Evolutionary conservation across 2,329 filamentous ascomycete species (phyloP).

Genomic region (Diaporthe helianthi): DNA sequence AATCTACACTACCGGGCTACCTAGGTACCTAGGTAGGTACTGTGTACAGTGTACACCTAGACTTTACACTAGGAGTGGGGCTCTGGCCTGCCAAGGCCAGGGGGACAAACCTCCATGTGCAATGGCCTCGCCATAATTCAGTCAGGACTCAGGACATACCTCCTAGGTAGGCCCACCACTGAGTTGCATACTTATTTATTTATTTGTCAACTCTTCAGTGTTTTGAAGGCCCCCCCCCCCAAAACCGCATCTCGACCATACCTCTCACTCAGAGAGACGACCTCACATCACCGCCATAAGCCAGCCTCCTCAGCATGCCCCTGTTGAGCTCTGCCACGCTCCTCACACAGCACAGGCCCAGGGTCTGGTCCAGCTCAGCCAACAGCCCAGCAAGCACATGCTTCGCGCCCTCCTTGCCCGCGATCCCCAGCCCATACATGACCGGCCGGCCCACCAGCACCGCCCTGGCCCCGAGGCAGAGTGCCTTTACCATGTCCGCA

Average conservation of each 20-base stretch:
- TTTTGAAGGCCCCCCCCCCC: too few species aligned
- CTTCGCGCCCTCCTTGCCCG: conserved; percentile 61
- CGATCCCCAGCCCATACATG: conserved; percentile 64
- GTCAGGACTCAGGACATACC: too few species aligned
- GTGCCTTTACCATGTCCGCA: conserved; percentile 64
- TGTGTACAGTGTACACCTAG: too few species aligned
- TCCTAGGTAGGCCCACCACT: too few species aligned
- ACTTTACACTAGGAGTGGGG: too few species aligned
- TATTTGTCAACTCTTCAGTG: too few species aligned
- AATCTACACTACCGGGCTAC: neutral
- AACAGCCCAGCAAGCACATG: conserved; percentile 57
- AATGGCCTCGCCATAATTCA: neutral
- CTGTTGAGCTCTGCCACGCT: conserved; percentile 47
- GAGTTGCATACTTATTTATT: too few species aligned
- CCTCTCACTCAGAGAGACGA: conserved; percentile 27
- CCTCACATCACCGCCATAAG: conserved; percentile 44
- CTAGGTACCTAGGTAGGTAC: neutral
- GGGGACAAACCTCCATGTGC: neutral
- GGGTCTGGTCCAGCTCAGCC: conserved; percentile 61
- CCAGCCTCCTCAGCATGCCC: conserved; percentile 44
- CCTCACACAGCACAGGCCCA: conserved; percentile 61
- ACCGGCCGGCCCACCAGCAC: conserved; percentile 65
- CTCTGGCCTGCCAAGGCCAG: neutral
- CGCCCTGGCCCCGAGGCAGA: conserved; percentile 61
- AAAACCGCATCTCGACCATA: too few species aligned